Evolutionary conservation across 768 basidiomycete genomes (phyloP), one percentile per base, ranked within the genome.

Genomic region (Pleurotus citrinopileatus): DNA sequence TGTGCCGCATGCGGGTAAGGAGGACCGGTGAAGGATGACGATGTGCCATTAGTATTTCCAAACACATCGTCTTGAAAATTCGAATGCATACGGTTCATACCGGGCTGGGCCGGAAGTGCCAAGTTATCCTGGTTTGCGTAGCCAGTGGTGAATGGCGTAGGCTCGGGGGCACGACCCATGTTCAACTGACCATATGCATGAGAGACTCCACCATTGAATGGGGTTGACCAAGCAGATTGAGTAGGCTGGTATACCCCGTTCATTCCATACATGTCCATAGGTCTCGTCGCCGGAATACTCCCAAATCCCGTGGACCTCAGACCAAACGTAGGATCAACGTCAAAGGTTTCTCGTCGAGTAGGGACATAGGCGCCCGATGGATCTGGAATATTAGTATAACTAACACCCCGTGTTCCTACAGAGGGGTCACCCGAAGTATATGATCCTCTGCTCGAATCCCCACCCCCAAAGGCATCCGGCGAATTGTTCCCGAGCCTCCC

Each of bases 401-500:
- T 54, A 42, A 61, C 58, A 46, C 65, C 59, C 53, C 72, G 74
- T 32, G 62, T 54, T 43, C 70, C 72, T 40, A 67, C 62, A 47
- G 59, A 63, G 26, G 73, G 54, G 42, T 80, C 81, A n/a, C 52
- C 59, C 19, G 59, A 57, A 32, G 66, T 60, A 56, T 74, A 74
- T 26, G 71, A 64, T 29, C 68, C 67, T 23, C 48, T 34, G 34
- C 70, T 75, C 20, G 58, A 65, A 28, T 72, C 67, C 53, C 78
- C 75, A 20, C 80, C 76, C 50, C 75, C 77, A 58, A 87, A 81
- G 6, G 74, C 70, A 66, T 91, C 89, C 0, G 89, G 89, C 27
- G 89, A 90, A 17, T 74, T 77, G 58, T 83, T 81, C 42, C 79
- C 76, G 63, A 87, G 86, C 57, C 83, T 71, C 26, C 78, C 80